phyloP scores from a whole-genome alignment of 1,139 yeast genomes.

The Geotrichum phurueaensis region DNA sequence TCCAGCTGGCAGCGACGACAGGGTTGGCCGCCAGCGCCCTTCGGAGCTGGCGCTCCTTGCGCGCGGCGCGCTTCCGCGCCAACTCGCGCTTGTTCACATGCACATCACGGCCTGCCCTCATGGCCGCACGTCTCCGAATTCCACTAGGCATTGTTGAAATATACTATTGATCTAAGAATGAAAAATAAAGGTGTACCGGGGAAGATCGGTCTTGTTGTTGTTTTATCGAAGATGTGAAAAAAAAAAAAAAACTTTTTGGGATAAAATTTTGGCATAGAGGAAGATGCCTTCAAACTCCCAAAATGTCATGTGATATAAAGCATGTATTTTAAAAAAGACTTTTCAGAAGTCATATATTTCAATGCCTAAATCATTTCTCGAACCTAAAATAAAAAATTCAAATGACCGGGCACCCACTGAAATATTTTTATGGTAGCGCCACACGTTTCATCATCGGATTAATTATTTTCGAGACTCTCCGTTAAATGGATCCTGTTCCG shows the following conservation, averaged over 20 bases:
- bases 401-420: neutral
- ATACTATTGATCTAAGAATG: neutral
- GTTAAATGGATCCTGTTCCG: neutral
- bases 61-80: conserved; percentile 6
- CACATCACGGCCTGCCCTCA: conserved; percentile 43
- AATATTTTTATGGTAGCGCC: neutral
- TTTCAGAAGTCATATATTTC: neutral
- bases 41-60: conserved; percentile 7
- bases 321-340: neutral
- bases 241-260: neutral
- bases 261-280: neutral
- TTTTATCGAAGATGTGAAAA: neutral
- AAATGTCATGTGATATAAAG: neutral
- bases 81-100: conserved; percentile 9
- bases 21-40: conserved; percentile 44
- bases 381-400: neutral
- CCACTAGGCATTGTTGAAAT: conserved; percentile 34
- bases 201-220: neutral
- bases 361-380: neutral
- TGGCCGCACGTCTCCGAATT: conserved; percentile 83
- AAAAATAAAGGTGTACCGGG: neutral
- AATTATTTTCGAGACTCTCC: neutral
- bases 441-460: neutral
- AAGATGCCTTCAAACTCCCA: neutral
- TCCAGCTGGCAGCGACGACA: conserved; percentile 87